Percentiles rank a stretch among this genome's conserved stretches.
Evolutionary conservation across 306 rosid species (phyloP).

Genomic region (Cercis canadensis): DNA sequence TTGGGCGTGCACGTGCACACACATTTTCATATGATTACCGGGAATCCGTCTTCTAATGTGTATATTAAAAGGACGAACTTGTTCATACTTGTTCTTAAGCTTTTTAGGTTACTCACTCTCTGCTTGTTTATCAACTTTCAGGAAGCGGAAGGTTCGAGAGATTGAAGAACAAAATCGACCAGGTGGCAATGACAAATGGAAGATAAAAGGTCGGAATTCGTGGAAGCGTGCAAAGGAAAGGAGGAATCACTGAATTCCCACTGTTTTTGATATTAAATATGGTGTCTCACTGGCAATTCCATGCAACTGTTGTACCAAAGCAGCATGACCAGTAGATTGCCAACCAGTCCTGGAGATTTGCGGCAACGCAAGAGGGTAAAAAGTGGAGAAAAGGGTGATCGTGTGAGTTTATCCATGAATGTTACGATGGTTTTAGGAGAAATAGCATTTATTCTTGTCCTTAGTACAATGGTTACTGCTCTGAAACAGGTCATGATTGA

Average conservation of each 20-base stretch:
- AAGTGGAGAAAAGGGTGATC: too few species aligned
- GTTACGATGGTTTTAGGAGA: too few species aligned
- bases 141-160: conserved; percentile 82
- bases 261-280: not conserved
- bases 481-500: too few species aligned
- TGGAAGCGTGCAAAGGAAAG: conserved; percentile 75
- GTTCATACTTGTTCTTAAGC: not conserved
- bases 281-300: not conserved
- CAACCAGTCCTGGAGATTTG: too few species aligned
- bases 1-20: too few species aligned
- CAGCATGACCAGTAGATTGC: too few species aligned
- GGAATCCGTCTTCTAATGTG: too few species aligned
- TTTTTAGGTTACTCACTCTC: conserved; percentile 10
- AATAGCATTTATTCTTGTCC: too few species aligned
- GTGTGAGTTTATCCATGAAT: too few species aligned
- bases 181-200: conserved; percentile 83
- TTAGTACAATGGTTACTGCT: too few species aligned
- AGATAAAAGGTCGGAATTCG: conserved; percentile 61
- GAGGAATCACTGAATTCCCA: conserved; percentile 41
- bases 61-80: not conserved
- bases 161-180: conserved; percentile 75
- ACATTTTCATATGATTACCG: too few species aligned
- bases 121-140: conserved; percentile 31
- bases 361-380: too few species aligned
- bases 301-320: not conserved